Percentiles rank a stretch among this genome's conserved stretches.
Evolutionary conservation across 495 filamentous ascomycete species (phyloP).

Genomic region (Paragyromitra xinjiangensis): DNA sequence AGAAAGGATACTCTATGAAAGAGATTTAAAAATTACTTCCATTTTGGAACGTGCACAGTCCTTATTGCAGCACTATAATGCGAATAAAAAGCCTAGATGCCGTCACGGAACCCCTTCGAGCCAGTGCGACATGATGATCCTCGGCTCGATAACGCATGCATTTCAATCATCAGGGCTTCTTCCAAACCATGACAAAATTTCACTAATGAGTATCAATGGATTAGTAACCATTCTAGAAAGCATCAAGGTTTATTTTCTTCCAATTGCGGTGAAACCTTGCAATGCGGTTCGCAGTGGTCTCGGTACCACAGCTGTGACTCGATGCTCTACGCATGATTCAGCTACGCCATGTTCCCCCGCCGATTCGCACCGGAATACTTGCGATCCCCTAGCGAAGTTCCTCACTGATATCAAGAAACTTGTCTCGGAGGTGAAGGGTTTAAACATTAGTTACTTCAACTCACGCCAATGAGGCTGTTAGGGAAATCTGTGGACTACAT

Average conservation of each 20-base stretch:
- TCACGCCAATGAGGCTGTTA: background rate
- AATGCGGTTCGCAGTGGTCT: background rate
- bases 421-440: slow-evolving; percentile 7
- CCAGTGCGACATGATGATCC: slow-evolving; percentile 40
- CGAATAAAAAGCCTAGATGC: slow-evolving; percentile 2
- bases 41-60: slow-evolving; percentile 7
- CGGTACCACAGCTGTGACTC: no score
- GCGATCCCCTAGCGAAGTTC: slow-evolving; percentile 29
- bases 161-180: slow-evolving; percentile 6
- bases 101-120: background rate
- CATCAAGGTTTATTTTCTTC: slow-evolving; percentile 16
- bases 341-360: background rate
- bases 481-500: background rate
- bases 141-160: slow-evolving; percentile 23
- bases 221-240: background rate
- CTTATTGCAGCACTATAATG: slow-evolving; percentile 20
- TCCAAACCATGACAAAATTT: background rate
- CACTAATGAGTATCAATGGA: slow-evolving; percentile 3
- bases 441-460: slow-evolving; percentile 11
- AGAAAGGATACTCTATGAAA: slow-evolving; percentile 5
- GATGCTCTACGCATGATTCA: slow-evolving; percentile 2
- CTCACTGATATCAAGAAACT: slow-evolving; percentile 19
- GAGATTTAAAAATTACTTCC: background rate
- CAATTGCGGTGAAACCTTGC: background rate
- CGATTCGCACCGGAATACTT: slow-evolving; percentile 22